Conservation (phyloP, 495 filamentous ascomycete species). For the Cercophora scortea region DNA sequence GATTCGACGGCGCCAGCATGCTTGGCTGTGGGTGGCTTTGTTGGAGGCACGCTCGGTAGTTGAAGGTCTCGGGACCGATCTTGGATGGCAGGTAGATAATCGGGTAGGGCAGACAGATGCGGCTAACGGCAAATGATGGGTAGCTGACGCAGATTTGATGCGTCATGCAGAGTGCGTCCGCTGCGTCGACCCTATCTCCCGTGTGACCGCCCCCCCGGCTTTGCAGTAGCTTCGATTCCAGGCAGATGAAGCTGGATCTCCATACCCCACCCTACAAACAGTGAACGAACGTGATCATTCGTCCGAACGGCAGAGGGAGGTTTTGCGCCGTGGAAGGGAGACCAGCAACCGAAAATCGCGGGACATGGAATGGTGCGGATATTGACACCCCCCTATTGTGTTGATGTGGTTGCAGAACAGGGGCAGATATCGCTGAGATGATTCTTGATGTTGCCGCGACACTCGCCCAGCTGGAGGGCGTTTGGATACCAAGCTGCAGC, state of each 20-base stretch:
- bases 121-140: too few relatives aligned
- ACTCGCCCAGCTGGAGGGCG: background rate
- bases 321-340: background rate
- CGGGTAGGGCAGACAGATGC: background rate
- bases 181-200: conserved; percentile 12
- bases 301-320: too few relatives aligned
- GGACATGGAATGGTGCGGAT: background rate
- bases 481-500: background rate
- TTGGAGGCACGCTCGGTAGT: background rate
- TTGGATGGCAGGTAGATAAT: conserved; percentile 2
- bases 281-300: background rate
- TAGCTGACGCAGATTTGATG: conserved; percentile 3
- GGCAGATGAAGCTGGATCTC: conserved; percentile 1
- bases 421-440: background rate
- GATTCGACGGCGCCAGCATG: conserved; percentile 2
- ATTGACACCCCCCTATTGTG: background rate
- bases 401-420: background rate
- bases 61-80: conserved; percentile 6
- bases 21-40: too few relatives aligned
- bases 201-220: conserved; percentile 7
- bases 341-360: background rate
- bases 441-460: conserved; percentile 3
- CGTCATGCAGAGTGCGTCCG: conserved; percentile 22
- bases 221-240: conserved; percentile 13
- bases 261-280: conserved; percentile 4